phyloP scores from a whole-genome alignment of 257 asterid species.

The Forsythia suspensa region DNA sequence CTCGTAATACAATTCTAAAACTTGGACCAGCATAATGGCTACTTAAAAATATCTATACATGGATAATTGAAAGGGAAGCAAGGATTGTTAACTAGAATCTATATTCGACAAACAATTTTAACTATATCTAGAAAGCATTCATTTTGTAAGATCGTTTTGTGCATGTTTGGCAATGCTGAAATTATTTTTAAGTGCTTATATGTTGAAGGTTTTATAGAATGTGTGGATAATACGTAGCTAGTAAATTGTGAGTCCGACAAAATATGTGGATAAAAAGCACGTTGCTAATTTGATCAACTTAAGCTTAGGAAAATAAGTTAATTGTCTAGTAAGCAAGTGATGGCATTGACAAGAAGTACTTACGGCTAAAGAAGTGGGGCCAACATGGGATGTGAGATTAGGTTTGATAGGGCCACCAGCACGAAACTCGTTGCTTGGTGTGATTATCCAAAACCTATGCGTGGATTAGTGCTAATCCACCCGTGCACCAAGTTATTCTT shows the following conservation, averaged over 20 bases:
- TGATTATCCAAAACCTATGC: conserved; percentile 63
- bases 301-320: too few relatives aligned
- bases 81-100: neutral
- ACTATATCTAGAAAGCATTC: neutral
- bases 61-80: neutral
- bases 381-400: conserved; percentile 68
- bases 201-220: too few relatives aligned
- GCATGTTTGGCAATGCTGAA: too few relatives aligned
- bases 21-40: conserved; percentile 51
- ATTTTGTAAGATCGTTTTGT: neutral
- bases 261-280: too few relatives aligned
- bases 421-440: conserved; percentile 65
- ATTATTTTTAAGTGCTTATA: too few relatives aligned
- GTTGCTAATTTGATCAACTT: too few relatives aligned
- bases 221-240: too few relatives aligned
- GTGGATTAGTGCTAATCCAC: conserved; percentile 47
- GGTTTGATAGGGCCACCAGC: conserved; percentile 61
- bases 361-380: conserved; percentile 56
- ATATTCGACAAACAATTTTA: neutral
- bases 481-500: conserved; percentile 66
- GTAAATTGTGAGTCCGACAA: too few relatives aligned
- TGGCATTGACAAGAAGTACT: neutral
- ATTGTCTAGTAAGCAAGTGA: neutral
- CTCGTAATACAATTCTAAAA: conserved; percentile 34
- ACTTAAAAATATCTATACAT: conserved; percentile 44